Evolutionary conservation across 225 moss, liverwort and hornwort species (phyloP).

Genomic region (Polytrichum formosum): DNA sequence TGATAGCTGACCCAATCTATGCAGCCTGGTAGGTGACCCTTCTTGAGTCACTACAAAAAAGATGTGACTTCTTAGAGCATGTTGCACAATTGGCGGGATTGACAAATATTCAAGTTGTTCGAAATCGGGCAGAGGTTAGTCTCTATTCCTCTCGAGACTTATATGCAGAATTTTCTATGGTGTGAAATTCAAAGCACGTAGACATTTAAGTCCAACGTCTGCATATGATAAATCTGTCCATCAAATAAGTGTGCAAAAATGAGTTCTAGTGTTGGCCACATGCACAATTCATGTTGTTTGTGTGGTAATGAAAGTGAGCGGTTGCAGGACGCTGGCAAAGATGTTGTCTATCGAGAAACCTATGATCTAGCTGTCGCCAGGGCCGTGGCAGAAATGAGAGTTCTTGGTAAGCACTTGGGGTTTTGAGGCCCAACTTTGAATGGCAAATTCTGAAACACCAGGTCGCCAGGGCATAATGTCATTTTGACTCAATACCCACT

Average conservation of each 20-base stretch:
- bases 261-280: not conserved
- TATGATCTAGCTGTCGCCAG: slow-evolving; percentile 91
- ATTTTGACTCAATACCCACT: too few species aligned
- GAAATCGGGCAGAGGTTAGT: slow-evolving; percentile 84
- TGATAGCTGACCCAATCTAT: slow-evolving; percentile 35
- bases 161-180: too few species aligned
- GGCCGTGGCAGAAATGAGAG: slow-evolving; percentile 97
- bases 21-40: slow-evolving; percentile 97
- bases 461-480: too few species aligned
- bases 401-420: slow-evolving; percentile 57
- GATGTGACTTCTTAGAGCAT: slow-evolving; percentile 87
- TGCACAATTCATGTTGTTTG: not conserved
- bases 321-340: slow-evolving; percentile 72
- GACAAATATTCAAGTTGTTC: slow-evolving; percentile 65
- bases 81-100: slow-evolving; percentile 56
- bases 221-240: too few species aligned
- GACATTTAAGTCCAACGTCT: too few species aligned
- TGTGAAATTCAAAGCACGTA: too few species aligned
- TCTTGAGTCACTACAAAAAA: slow-evolving; percentile 85
- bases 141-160: not conserved
- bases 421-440: too few species aligned
- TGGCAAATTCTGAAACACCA: too few species aligned
- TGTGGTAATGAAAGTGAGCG: slow-evolving; percentile 11
- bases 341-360: slow-evolving; percentile 54
- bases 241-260: not conserved